A percentile compares a stretch with the other conserved stretches of the same genome.
These are phyloP conservation scores for Lignosus rhinocerotis DNA, from an alignment of 1,284 basidiomycete species.

Conservation along the genomic window DNA sequence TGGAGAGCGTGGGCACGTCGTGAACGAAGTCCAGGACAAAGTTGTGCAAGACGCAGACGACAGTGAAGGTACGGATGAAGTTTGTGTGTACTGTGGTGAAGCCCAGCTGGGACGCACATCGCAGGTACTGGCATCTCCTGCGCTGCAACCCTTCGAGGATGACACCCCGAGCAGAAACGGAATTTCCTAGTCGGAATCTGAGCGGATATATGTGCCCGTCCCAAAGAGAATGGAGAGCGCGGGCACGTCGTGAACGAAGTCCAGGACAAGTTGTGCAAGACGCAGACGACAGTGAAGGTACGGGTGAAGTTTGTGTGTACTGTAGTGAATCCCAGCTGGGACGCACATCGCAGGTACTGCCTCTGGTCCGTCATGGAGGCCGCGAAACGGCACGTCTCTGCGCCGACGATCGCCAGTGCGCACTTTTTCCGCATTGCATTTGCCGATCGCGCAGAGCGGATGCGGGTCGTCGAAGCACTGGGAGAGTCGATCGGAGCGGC, in stretches of 20 bases:
- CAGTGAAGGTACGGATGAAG: slow-evolving; percentile 17
- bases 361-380: slow-evolving; percentile 26
- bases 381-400: slow-evolving; percentile 23
- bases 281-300: slow-evolving; percentile 26
- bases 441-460: slow-evolving; percentile 24
- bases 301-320: too few relatives aligned
- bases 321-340: too few relatives aligned
- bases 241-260: slow-evolving; percentile 26
- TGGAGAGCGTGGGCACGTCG: slow-evolving; percentile 17
- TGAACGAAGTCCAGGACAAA: slow-evolving; percentile 30
- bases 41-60: slow-evolving; percentile 29
- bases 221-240: slow-evolving; percentile 14
- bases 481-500: slow-evolving; percentile 20
- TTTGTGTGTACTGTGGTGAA: too few relatives aligned
- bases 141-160: background rate
- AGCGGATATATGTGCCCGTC: slow-evolving; percentile 26
- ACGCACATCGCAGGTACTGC: slow-evolving; percentile 23
- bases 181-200: slow-evolving; percentile 27
- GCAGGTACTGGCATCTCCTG: slow-evolving; percentile 20
- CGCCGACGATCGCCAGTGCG: slow-evolving; percentile 27
- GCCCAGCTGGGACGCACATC: background rate
- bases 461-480: slow-evolving; percentile 22
- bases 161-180: slow-evolving; percentile 11
- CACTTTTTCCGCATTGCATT: slow-evolving; percentile 29
- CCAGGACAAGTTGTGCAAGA: slow-evolving; percentile 30